Base-by-base conservation (phyloP, 2,329 filamentous ascomycete species). In the Fusarium sp. region DNA sequence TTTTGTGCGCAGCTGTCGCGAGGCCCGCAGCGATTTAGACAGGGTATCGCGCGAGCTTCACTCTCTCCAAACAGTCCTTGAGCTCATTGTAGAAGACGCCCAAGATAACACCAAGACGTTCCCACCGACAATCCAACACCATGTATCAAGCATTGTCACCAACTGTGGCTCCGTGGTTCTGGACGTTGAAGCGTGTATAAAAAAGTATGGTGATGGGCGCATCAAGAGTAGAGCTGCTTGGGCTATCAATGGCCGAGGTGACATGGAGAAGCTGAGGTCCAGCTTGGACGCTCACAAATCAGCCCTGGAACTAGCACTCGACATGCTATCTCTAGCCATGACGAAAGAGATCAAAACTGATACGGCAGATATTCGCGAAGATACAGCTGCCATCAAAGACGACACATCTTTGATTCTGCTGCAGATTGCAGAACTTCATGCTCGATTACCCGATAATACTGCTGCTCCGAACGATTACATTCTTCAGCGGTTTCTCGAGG, bases 31-130 rank as follows among this genome's bases (percentile, higher is more conserved):
- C 8, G 70, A 73, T 14, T 21, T 73, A 3, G 70, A 73, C 10
- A 52, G 54, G 16, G 63, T 73, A 8, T 73, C 70, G 11, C 59
- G 71, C 46, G 71, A 73, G 44, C 44, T 73, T 1, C 56, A 67
- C 7, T 73, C 70, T 5, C 58, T 73, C 1, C 51, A 58, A 10
- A 64, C 56, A 1, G 70, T 73, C 15, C 66, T 73, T 10, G 46
- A 69, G 15, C 70, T 73, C 0, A 73, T 73, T 12, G 23, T 58
- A n/a, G 62, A 70, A 16, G 71, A 73, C 10, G 70, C 66, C 0
- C 27, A 33, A 25, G 57, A 70, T 14, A 46, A 41, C 5, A 21
- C 31, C 0, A 73, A 62, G 23, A 59, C 56, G 0, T 62, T 73
- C 3, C 66, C 68, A 0, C 27, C 41, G 4, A 64, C 31, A 9